Evolutionary conservation across 2,329 filamentous ascomycete genomes (phyloP).

Genomic region (Beauveria australis): DNA sequence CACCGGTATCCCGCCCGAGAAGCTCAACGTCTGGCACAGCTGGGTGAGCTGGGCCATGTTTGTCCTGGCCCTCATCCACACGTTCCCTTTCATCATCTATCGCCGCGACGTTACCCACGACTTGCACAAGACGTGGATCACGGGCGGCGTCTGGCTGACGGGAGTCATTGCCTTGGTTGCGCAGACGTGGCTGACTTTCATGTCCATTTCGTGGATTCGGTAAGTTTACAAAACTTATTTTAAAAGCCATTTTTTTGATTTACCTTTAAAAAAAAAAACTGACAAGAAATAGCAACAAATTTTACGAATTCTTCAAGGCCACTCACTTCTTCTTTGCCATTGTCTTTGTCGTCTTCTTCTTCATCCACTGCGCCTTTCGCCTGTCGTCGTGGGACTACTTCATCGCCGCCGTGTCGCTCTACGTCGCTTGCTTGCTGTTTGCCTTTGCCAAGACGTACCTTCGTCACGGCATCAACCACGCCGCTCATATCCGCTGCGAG

Average conservation of each 20-base stretch:
- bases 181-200: slow-evolving; percentile 47
- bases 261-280: neutral
- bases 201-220: slow-evolving; percentile 43
- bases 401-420: slow-evolving; percentile 40
- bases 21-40: slow-evolving; percentile 47
- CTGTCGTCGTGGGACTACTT: slow-evolving; percentile 55
- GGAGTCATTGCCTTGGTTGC: slow-evolving; percentile 45
- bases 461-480: slow-evolving; percentile 38
- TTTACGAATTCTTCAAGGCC: slow-evolving; percentile 54
- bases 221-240: slow-evolving; percentile 18
- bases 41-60: slow-evolving; percentile 50
- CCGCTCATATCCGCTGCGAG: slow-evolving; percentile 32
- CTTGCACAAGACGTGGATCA: slow-evolving; percentile 37
- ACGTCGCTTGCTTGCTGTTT: slow-evolving; percentile 31
- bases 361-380: slow-evolving; percentile 49
- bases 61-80: slow-evolving; percentile 47
- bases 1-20: slow-evolving; percentile 49
- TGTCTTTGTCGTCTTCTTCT: slow-evolving; percentile 50
- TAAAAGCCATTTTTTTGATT: neutral
- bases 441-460: slow-evolving; percentile 39
- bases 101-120: slow-evolving; percentile 36
- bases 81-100: slow-evolving; percentile 51
- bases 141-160: slow-evolving; percentile 43
- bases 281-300: slow-evolving; percentile 32
- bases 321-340: slow-evolving; percentile 44